Conservation (phyloP, 192 early-diverging fungal genomes). For the Dispira simplex region DNA sequence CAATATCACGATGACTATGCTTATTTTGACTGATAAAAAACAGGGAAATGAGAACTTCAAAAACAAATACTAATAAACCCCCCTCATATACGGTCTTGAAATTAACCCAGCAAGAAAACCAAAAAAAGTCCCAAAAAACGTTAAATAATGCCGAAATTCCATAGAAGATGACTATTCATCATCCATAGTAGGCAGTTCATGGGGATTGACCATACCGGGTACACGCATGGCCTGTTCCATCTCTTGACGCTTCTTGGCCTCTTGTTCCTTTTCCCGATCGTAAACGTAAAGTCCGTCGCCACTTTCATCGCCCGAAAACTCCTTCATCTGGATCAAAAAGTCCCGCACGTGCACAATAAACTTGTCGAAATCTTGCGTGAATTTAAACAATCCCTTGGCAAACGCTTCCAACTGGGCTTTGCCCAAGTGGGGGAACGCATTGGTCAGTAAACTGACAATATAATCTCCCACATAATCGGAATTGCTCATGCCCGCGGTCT, state of each 20-base stretch:
- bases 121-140: too few species aligned
- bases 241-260: conserved; percentile 60
- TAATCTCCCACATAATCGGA: conserved; percentile 66
- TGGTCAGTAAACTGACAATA: conserved; percentile 62
- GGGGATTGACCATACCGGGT: conserved; percentile 95
- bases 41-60: too few species aligned
- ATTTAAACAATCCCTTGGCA: conserved; percentile 73
- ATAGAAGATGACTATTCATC: conserved; percentile 15
- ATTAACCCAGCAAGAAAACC: too few species aligned
- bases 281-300: conserved; percentile 65
- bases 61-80: too few species aligned
- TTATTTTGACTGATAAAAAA: too few species aligned
- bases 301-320: conserved; percentile 81
- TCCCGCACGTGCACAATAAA: conserved; percentile 94
- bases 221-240: conserved; percentile 68
- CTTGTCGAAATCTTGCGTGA: conserved; percentile 58
- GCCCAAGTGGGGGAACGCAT: conserved; percentile 86
- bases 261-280: conserved; percentile 76
- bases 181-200: conserved; percentile 49
- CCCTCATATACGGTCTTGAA: too few species aligned
- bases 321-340: conserved; percentile 86
- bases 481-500: conserved; percentile 61
- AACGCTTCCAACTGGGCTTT: conserved; percentile 74
- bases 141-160: not conserved
- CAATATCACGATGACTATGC: too few species aligned